phyloP scores from a whole-genome alignment of 768 basidiomycete genomes.

The Cystofilobasidium ferigula region DNA sequence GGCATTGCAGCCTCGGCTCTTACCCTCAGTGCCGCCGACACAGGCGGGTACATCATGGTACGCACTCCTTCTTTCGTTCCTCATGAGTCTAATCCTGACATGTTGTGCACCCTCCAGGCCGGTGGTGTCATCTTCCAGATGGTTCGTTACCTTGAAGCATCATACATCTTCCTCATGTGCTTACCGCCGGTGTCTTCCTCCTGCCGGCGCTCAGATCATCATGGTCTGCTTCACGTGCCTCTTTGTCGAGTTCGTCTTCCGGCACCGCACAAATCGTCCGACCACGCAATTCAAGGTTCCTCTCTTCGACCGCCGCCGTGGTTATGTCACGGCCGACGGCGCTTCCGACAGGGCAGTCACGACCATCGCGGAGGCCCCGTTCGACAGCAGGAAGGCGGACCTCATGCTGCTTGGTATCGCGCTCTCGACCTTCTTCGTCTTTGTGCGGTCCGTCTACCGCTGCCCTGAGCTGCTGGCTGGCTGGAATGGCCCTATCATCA shows the following conservation, averaged over 20 bases:
- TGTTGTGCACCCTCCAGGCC: constrained; percentile 4
- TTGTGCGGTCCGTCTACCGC: neutral
- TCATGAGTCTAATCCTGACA: neutral
- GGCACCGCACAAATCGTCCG: constrained; percentile 37
- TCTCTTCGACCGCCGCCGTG: neutral
- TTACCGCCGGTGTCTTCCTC: too few relatives aligned
- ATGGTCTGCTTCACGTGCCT: constrained; percentile 42
- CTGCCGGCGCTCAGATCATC: too few relatives aligned
- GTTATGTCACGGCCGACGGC: neutral
- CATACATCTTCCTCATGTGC: neutral
- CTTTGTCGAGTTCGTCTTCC: constrained; percentile 44
- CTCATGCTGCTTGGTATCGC: neutral
- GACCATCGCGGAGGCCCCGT: neutral
- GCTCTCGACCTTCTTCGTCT: constrained; percentile 10
- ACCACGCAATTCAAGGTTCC: neutral
- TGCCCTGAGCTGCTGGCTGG: too few relatives aligned
- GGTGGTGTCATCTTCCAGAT: constrained; percentile 28
- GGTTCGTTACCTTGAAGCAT: neutral
- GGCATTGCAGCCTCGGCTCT: constrained; percentile 44
- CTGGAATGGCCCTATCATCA: too few relatives aligned
- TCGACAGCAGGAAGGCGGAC: neutral
- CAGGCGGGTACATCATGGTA: neutral
- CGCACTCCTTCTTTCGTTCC: neutral
- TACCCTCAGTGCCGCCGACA: neutral
- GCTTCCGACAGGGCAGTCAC: too few relatives aligned